phyloP scores from a whole-genome alignment of 2,329 filamentous ascomycete genomes.

The Didymosphaeria variabile region DNA sequence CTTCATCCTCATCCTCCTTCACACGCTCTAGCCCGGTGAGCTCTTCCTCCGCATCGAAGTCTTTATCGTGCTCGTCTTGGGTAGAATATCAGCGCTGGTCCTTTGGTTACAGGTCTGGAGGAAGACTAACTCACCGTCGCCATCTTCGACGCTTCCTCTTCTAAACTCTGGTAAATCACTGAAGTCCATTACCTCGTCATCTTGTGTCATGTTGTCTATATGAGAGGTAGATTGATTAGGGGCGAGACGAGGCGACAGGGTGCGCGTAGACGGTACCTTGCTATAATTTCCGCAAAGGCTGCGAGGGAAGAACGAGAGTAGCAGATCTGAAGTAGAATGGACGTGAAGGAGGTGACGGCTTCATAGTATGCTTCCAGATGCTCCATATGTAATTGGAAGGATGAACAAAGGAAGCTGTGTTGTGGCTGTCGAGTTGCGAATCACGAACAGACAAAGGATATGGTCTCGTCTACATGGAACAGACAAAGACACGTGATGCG shows the following conservation, averaged over 20 bases:
- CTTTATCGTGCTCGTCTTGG: background rate
- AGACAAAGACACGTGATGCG: too few relatives aligned
- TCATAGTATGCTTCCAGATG: background rate
- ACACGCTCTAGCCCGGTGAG: background rate
- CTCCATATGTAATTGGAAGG: too few relatives aligned
- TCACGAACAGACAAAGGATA: too few relatives aligned
- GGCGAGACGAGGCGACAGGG: background rate
- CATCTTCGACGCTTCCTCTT: too few relatives aligned
- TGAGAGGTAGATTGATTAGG: background rate
- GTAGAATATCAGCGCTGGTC: too few relatives aligned
- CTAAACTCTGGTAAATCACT: too few relatives aligned
- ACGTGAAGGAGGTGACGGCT: background rate
- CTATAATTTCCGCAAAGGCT: background rate
- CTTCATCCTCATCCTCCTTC: background rate
- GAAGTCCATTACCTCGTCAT: too few relatives aligned
- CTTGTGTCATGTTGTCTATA: background rate
- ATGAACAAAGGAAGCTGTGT: background rate
- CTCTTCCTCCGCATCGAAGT: background rate
- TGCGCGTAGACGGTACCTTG: background rate
- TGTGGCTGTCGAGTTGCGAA: too few relatives aligned
- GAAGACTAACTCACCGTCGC: too few relatives aligned
- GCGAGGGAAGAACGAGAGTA: background rate
- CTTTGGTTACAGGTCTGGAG: background rate
- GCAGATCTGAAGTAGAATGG: background rate
- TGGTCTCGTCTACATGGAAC: too few relatives aligned